phyloP scores from a whole-genome alignment of 2,329 filamentous ascomycete species.

The Aspergillus bombycis region DNA sequence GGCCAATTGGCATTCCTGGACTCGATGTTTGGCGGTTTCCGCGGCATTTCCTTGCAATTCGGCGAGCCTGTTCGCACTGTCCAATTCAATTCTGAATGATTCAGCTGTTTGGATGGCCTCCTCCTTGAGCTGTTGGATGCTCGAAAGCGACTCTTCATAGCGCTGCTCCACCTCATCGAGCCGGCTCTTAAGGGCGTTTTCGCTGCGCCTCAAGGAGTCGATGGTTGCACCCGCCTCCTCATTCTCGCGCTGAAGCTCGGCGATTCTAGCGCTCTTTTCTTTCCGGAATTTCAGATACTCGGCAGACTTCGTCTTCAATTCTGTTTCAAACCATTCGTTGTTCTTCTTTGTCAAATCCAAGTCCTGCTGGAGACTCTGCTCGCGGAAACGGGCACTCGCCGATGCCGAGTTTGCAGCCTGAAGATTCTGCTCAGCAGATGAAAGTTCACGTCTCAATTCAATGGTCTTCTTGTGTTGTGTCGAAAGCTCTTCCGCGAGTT shows the following conservation, averaged over 20 bases:
- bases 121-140: slow-evolving; percentile 84
- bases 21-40: slow-evolving; percentile 61
- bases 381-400: slow-evolving; percentile 82
- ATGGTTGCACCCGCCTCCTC: slow-evolving; percentile 80
- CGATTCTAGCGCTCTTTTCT: slow-evolving; percentile 87
- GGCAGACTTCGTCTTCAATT: slow-evolving; percentile 85
- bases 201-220: slow-evolving; percentile 76
- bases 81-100: slow-evolving; percentile 82
- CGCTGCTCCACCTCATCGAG: slow-evolving; percentile 84
- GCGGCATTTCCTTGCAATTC: slow-evolving; percentile 67
- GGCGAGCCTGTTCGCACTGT: slow-evolving; percentile 77
- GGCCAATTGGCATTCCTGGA: slow-evolving; percentile 60
- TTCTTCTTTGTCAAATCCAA: slow-evolving; percentile 85
- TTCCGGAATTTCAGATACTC: slow-evolving; percentile 91
- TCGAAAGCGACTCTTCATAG: slow-evolving; percentile 79
- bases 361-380: slow-evolving; percentile 88
- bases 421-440: slow-evolving; percentile 77
- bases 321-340: slow-evolving; percentile 89
- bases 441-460: slow-evolving; percentile 80
- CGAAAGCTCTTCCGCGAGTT: slow-evolving; percentile 81
- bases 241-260: slow-evolving; percentile 83
- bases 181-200: slow-evolving; percentile 77
- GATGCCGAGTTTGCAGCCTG: slow-evolving; percentile 80
- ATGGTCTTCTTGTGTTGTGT: slow-evolving; percentile 87
- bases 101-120: slow-evolving; percentile 80